Base-by-base conservation (phyloP, 441 rosid genomes). In the Kokia cookei region DNA sequence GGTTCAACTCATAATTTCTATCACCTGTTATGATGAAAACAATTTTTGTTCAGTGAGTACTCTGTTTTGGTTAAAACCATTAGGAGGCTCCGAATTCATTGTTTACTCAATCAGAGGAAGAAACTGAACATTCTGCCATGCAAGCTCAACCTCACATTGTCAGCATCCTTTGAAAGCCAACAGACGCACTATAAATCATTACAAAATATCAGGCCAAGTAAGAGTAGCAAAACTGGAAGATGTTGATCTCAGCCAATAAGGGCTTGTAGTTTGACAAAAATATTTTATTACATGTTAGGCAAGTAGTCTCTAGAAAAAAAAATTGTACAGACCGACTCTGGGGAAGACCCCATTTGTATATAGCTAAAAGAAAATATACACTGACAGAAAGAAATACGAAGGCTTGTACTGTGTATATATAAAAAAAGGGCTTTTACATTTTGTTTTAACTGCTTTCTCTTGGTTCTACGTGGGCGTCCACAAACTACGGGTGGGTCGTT, bases 21-120 rank as follows among this genome's bases (percentile, higher is more conserved):
- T 12, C 15, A 1, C 10, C 4, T 66, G 54, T 47, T 47, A 45
- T 7, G 24, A 24, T 14, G 14, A 27, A 67, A 17, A 69, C 22
- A 17, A 61, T 12, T 24, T 19, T 55, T 7, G 76, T 19, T 65
- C 11, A 29, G 26, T 68, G 32, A 4, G 13, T 53, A 50, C 43
- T 45, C 4, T 10, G 66, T 43, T 35, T 65, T 37, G 40, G 40
- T 37, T 37, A 37, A 37, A 26, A 32, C 42, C 27, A 29, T 43
- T 57, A 87, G 91, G 87, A 75, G 74, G 77, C 86, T 3, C 69
- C 81, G 19, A 53, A 79, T 64, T 73, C 82, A 2, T 77, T 75
- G 12, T 71, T 35, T n/a, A 73, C 64, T 75, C 82, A 84, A 76
- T 84, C 87, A 24, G 93, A 89, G 19, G 96, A 91, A 60, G 97